A percentile compares a stretch with the other conserved stretches of the same genome.
Evolutionary conservation across 106 monocot species (phyloP).

Genomic region (Acorus gramineus): DNA sequence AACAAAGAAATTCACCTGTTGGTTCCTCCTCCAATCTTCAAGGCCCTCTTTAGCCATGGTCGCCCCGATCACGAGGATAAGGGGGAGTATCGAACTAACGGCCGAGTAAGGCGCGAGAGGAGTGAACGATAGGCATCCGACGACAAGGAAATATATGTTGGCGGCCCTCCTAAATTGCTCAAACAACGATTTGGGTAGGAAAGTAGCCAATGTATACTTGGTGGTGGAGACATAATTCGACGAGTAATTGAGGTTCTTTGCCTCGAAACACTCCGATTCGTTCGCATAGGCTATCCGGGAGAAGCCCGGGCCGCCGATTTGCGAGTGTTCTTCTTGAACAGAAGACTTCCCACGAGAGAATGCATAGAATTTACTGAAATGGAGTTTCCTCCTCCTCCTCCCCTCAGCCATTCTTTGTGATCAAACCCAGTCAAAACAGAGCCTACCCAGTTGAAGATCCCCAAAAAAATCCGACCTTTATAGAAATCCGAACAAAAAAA

Average conservation of each 20-base stretch:
- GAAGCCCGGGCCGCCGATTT: not conserved
- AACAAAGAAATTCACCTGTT: conserved; percentile 44
- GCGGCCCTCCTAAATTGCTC: conserved; percentile 96
- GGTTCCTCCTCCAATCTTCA: conserved; percentile 72
- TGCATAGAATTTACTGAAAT: conserved; percentile 13
- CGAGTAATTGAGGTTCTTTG: conserved; percentile 23
- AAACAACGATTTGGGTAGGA: conserved; percentile 78
- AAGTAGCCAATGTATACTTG: conserved; percentile 69
- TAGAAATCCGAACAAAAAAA: no score
- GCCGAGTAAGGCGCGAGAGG: conserved; percentile 60
- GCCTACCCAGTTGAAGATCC: not conserved
- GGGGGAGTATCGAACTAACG: conserved; percentile 52
- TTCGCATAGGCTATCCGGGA: conserved; percentile 17
- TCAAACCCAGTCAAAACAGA: not conserved
- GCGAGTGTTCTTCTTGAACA: not conserved
- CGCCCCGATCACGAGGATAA: conserved; percentile 67
- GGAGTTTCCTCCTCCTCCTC: conserved; percentile 11
- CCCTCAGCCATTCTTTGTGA: conserved; percentile 7
- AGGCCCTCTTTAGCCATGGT: conserved; percentile 91
- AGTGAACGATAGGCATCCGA: conserved; percentile 61
- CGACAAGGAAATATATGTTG: conserved; percentile 73
- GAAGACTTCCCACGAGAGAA: conserved; percentile 7
- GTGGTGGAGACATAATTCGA: conserved; percentile 78
- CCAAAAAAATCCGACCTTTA: no score
- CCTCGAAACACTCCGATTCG: conserved; percentile 43